phyloP scores from a whole-genome alignment of 306 rosid species.

The Albizia julibrissin region DNA sequence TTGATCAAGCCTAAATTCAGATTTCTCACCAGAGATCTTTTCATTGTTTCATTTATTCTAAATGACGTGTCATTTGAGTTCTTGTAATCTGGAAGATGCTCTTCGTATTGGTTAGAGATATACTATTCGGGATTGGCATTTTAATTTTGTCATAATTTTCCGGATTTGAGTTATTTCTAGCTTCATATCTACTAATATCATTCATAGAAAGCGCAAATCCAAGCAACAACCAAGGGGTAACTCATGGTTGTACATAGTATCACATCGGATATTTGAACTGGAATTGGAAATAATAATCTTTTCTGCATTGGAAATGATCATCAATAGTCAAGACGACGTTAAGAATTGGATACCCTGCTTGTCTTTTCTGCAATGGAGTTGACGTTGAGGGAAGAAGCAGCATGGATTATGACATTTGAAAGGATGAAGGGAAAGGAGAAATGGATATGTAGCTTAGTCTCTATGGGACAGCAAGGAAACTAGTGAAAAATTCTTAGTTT shows the following conservation, averaged over 20 bases:
- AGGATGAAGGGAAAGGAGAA: conserved; percentile 14
- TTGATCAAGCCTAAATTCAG: conserved; percentile 7
- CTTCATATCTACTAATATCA: not conserved
- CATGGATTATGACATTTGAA: not conserved
- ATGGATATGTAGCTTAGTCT: not conserved
- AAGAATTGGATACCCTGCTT: conserved; percentile 3
- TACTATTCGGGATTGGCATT: conserved; percentile 1
- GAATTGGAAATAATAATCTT: conserved; percentile 6
- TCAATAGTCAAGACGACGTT: conserved; percentile 8
- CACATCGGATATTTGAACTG: not conserved
- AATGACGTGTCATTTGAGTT: conserved; percentile 3
- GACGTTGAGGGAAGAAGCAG: not conserved
- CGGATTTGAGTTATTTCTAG: conserved; percentile 19
- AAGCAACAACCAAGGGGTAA: not conserved
- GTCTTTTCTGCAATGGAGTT: conserved; percentile 2
- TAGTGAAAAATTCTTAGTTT: not conserved
- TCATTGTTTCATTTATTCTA: not conserved
- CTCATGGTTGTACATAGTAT: not conserved
- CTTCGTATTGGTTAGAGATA: not conserved
- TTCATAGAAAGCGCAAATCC: not conserved
- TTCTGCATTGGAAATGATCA: not conserved
- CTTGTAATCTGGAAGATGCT: conserved; percentile 6
- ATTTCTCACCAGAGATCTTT: conserved; percentile 18
- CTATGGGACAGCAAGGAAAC: not conserved
- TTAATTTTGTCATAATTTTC: conserved; percentile 13